phyloP scores from a whole-genome alignment of 495 filamentous ascomycete genomes.

The Chaetomium tenue region DNA sequence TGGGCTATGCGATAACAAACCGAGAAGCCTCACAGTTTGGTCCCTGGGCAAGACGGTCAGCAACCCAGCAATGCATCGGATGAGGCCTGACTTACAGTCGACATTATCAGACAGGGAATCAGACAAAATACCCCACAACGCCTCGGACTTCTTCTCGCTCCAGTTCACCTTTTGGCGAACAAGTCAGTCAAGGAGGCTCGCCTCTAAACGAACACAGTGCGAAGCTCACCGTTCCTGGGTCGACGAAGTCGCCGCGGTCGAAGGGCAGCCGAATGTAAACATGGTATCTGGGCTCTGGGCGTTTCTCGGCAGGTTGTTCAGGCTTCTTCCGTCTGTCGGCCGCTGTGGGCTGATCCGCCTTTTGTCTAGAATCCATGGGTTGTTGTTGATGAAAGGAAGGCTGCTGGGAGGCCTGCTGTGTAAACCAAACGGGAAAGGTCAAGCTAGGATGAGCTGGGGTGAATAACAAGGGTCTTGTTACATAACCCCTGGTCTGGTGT shows the following conservation, averaged over 20 bases:
- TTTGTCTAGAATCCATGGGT: conserved; percentile 23
- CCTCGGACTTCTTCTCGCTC: conserved; percentile 77
- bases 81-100: conserved; percentile 62
- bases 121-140: conserved; percentile 87
- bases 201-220: conserved; percentile 19
- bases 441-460: background rate
- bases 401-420: conserved; percentile 18
- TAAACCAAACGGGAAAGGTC: conserved; percentile 9
- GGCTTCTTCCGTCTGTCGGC: conserved; percentile 14
- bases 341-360: background rate
- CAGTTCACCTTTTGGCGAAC: conserved; percentile 44
- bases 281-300: conserved; percentile 55
- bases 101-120: conserved; percentile 72
- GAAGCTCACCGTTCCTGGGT: conserved; percentile 73
- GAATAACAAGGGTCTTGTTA: conserved; percentile 3
- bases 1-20: background rate
- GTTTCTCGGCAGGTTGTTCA: conserved; percentile 23
- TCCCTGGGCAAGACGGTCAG: conserved; percentile 61
- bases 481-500: background rate
- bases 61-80: conserved; percentile 16
- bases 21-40: conserved; percentile 61
- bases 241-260: conserved; percentile 79
- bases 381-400: conserved; percentile 3
- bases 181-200: conserved; percentile 18
- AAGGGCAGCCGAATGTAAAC: conserved; percentile 88